Percentiles rank a stretch among this genome's conserved stretches.
Conservation (phyloP, 192 early-diverging fungal species). For the Coemansia sp. region DNA sequence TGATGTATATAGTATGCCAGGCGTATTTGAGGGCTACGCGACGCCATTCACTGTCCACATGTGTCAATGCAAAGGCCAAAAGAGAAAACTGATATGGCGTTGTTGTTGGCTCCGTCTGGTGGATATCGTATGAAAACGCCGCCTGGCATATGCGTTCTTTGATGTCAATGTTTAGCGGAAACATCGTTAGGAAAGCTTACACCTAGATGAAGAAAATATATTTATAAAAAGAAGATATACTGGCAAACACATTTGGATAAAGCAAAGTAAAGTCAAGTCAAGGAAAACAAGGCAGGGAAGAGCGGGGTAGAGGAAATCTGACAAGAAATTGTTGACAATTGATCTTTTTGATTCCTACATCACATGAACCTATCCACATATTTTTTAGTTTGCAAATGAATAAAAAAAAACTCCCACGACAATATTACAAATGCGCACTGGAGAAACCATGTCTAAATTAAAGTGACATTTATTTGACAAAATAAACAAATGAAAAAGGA, state of each 20-base stretch:
- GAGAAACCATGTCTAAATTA: too few species aligned
- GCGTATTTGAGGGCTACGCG: slow-evolving; percentile 30
- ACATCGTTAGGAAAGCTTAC: slow-evolving; percentile 5
- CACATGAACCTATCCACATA: too few species aligned
- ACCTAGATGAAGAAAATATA: not conserved
- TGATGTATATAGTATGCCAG: slow-evolving; percentile 45
- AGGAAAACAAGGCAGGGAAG: too few species aligned
- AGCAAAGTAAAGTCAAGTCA: too few species aligned
- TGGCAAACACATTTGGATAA: too few species aligned
- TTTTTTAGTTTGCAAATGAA: not conserved
- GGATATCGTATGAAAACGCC: not conserved
- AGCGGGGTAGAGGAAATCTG: too few species aligned
- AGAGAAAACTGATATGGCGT: slow-evolving; percentile 28
- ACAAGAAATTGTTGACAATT: too few species aligned
- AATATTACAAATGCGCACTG: too few species aligned
- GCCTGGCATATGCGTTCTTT: slow-evolving; percentile 46
- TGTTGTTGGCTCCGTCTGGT: not conserved
- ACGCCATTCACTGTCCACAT: slow-evolving; percentile 43
- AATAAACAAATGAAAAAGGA: not conserved
- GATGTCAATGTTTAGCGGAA: slow-evolving; percentile 32
- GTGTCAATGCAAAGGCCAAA: slow-evolving; percentile 16
- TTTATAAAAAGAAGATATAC: too few species aligned
- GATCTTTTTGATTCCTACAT: too few species aligned
- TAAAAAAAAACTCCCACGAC: too few species aligned
- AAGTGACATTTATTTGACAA: too few species aligned